Percentiles rank a stretch among this genome's conserved stretches.
These are phyloP conservation scores for Metschnikowia orientalis DNA, from an alignment of 805 yeast genomes.

Conservation along the genomic window DNA sequence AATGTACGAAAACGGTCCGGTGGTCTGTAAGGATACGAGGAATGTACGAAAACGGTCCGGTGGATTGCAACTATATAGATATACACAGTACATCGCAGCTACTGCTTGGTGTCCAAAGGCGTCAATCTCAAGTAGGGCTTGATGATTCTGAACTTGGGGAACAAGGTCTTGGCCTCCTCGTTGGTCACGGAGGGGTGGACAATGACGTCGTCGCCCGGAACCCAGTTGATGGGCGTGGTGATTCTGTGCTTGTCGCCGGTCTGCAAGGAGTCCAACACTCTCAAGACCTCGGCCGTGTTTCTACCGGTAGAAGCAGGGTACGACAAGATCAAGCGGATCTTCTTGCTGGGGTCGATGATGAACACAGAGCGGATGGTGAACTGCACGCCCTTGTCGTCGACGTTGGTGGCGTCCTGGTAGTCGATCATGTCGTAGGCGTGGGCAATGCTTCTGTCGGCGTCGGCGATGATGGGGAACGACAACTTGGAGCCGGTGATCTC, in stretches of 20 bases:
- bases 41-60: no score
- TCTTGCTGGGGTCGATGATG: constrained; percentile 86
- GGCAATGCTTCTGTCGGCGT: constrained; percentile 78
- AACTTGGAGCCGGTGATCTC: constrained; percentile 76
- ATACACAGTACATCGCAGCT: constrained; percentile 8
- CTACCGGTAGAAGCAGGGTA: constrained; percentile 95
- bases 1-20: no score
- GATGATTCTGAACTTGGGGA: constrained; percentile 79
- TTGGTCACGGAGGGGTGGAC: constrained; percentile 83
- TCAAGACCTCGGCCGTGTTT: constrained; percentile 86
- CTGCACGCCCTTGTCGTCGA: constrained; percentile 63
- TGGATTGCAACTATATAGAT: no score
- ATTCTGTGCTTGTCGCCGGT: constrained; percentile 76
- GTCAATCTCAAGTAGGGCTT: constrained; percentile 84
- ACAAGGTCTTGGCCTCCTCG: constrained; percentile 65
- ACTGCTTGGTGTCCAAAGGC: constrained; percentile 35
- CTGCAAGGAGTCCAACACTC: constrained; percentile 87
- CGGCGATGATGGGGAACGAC: constrained; percentile 88
- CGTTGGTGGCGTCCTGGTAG: constrained; percentile 73
- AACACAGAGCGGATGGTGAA: constrained; percentile 91
- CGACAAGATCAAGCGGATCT: constrained; percentile 77
- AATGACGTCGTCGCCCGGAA: constrained; percentile 83
- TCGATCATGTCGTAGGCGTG: constrained; percentile 84
- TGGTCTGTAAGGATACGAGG: no score
- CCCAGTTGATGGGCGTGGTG: constrained; percentile 92